phyloP scores from a whole-genome alignment of 164 flowering plant species.

The Sextonia rubra region DNA sequence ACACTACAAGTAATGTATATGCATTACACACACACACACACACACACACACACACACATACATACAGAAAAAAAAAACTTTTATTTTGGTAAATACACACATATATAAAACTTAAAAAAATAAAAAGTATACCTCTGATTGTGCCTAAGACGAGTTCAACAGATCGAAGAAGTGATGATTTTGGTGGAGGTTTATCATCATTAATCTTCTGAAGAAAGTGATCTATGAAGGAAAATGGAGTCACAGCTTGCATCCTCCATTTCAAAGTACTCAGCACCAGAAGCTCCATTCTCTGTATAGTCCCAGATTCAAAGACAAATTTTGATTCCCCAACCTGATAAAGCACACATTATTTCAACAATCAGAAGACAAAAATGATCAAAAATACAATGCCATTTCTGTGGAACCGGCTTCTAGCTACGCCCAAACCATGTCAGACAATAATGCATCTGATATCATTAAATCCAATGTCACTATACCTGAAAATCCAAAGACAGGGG shows the following conservation, averaged over 20 bases:
- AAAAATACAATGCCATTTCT: background rate
- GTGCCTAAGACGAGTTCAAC: conserved; percentile 41
- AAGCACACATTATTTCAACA: background rate
- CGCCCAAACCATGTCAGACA: background rate
- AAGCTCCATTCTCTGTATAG: conserved; percentile 88
- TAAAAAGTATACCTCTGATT: conserved; percentile 31
- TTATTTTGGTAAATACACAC: background rate
- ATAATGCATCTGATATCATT: conserved; percentile 12
- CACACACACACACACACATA: no score
- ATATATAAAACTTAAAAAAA: background rate
- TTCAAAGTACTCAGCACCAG: conserved; percentile 67
- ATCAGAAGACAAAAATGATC: background rate
- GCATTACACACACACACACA: no score
- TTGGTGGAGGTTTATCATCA: conserved; percentile 26
- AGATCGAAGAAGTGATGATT: conserved; percentile 28
- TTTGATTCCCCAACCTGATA: conserved; percentile 54
- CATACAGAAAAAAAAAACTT: no score
- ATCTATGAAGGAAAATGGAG: conserved; percentile 71
- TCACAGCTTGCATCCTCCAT: conserved; percentile 79
- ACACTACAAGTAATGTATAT: background rate
- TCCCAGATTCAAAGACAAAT: conserved; percentile 68
- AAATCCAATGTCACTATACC: conserved; percentile 31
- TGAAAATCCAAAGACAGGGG: conserved; percentile 71
- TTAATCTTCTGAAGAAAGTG: conserved; percentile 48
- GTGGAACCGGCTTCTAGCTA: background rate